phyloP scores from a whole-genome alignment of 805 yeast genomes.

The Barnettozyma salicaria region DNA sequence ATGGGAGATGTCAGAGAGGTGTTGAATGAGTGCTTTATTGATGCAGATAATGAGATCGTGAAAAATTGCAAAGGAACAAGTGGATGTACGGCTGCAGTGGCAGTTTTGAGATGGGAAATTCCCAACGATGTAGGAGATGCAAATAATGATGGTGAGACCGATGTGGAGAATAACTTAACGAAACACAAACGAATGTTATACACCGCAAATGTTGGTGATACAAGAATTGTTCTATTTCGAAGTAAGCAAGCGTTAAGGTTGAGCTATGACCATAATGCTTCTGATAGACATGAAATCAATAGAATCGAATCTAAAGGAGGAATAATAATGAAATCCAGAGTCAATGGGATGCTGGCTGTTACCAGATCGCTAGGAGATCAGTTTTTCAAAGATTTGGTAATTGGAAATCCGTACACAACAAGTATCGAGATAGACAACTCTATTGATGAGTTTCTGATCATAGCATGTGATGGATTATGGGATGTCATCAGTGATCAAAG shows the following conservation, averaged over 20 bases:
- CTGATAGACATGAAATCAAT: conserved; percentile 69
- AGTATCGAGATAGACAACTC: conserved; percentile 59
- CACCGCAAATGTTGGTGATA: conserved; percentile 94
- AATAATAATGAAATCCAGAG: conserved; percentile 80
- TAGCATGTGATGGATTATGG: conserved; percentile 98
- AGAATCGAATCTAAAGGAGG: conserved; percentile 82
- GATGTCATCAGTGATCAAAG: conserved; percentile 83
- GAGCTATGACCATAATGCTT: conserved; percentile 91
- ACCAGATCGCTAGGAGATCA: conserved; percentile 90
- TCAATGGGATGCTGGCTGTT: conserved; percentile 92
- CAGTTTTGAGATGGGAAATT: conserved; percentile 79
- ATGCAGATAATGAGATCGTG: conserved; percentile 67
- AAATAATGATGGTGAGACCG: conserved; percentile 7
- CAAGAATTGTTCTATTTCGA: conserved; percentile 74
- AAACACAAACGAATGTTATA: conserved; percentile 70
- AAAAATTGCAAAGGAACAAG: conserved; percentile 61
- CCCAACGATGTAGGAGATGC: conserved; percentile 21
- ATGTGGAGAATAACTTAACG: background rate
- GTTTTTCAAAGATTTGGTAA: conserved; percentile 84
- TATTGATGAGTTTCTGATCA: conserved; percentile 70
- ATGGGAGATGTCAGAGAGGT: conserved; percentile 55
- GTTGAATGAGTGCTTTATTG: conserved; percentile 61
- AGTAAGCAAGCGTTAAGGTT: conserved; percentile 70
- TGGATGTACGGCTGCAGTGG: conserved; percentile 96
- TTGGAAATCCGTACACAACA: conserved; percentile 90